Percentiles rank a stretch among this genome's conserved stretches.
Conservation (phyloP, 768 basidiomycete genomes). For the Boletus rubroflammeus region DNA sequence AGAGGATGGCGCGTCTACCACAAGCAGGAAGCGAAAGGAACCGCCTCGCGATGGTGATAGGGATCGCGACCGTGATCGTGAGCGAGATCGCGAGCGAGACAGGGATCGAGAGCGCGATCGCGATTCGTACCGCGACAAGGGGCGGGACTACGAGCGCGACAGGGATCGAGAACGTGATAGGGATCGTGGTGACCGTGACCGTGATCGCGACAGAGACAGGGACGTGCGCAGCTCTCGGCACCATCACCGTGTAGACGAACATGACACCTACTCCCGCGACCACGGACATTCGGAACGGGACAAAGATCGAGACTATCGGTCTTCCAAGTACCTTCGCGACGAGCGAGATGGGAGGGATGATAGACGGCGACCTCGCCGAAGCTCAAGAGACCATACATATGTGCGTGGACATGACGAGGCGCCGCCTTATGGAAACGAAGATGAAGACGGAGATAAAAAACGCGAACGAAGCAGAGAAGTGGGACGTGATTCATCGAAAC, state of each 20-base stretch:
- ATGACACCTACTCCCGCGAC: conserved; percentile 32
- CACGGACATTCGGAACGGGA: conserved; percentile 34
- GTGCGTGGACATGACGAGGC: conserved; percentile 50
- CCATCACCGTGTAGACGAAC: conserved; percentile 35
- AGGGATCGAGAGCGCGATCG: conserved; percentile 26
- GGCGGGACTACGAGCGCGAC: conserved; percentile 38
- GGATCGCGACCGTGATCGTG: conserved; percentile 43
- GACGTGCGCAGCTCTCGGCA: conserved; percentile 35
- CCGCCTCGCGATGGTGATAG: conserved; percentile 50
- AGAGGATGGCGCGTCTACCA: conserved; percentile 78
- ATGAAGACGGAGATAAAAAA: conserved; percentile 38
- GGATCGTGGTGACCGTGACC: conserved; percentile 40
- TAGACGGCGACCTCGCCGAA: conserved; percentile 40
- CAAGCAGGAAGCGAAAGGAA: conserved; percentile 78
- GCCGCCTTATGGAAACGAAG: conserved; percentile 36
- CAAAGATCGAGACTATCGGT: conserved; percentile 38
- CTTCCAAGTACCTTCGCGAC: conserved; percentile 49
- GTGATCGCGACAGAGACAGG: conserved; percentile 42
- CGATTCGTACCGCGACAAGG: conserved; percentile 29
- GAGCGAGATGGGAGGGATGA: conserved; percentile 55
- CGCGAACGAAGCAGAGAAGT: conserved; percentile 48
- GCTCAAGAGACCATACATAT: conserved; percentile 37
- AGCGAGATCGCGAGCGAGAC: conserved; percentile 31
- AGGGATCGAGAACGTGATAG: conserved; percentile 40
- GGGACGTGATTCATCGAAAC: conserved; percentile 32